Base-by-base conservation (phyloP, 2,329 filamentous ascomycete genomes). In the Epichloe scottii region DNA sequence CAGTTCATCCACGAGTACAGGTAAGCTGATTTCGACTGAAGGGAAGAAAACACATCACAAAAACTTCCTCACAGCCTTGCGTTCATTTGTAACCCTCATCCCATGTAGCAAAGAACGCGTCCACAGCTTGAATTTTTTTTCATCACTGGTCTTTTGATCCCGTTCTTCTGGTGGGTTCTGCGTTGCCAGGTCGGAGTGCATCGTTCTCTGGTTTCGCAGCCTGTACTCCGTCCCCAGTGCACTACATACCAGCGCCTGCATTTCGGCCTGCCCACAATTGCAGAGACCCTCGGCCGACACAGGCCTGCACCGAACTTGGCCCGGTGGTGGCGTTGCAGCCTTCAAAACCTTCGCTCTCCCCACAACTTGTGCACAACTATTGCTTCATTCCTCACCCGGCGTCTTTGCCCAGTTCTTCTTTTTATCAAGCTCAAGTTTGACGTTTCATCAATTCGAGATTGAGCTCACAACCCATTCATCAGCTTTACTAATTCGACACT, bases 241-340 rank as follows among this genome's bases (percentile, higher is more conserved):
- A 46, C 38, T 17, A 39, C 3, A 17, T 15, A 2, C 5, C 42
- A 41, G 2, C 46, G 15, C 14, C 38, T 26, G 26, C 35, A 35
- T 19, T 47, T 42, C 48, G 52, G 35, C 40, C 34, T 39, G 39
- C 23, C 52, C 45, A 45, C 41, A 42, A 33, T 45, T 39, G 33
- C 34, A 17, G 19, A 41, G 17, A 23, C 35, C 37, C 23, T 30
- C 34, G 42, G 42, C 30, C 35, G 14, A 38, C 42, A 19, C 23
- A 26, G 43, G 39, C 43, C 43, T 55, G 49, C 52, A 46, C 55
- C 54, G 50, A 54, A 53, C 52, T 54, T 54, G 23, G 46, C 44
- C 52, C 54, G 52, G 52, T 55, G 55, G 55, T 53, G 50, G 40
- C 45, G 39, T 23, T 15, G 6, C n/a, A 33, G 45, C 48, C 41